Base-by-base conservation (phyloP, 2,329 filamentous ascomycete genomes). In the Hypoxylon sp. region DNA sequence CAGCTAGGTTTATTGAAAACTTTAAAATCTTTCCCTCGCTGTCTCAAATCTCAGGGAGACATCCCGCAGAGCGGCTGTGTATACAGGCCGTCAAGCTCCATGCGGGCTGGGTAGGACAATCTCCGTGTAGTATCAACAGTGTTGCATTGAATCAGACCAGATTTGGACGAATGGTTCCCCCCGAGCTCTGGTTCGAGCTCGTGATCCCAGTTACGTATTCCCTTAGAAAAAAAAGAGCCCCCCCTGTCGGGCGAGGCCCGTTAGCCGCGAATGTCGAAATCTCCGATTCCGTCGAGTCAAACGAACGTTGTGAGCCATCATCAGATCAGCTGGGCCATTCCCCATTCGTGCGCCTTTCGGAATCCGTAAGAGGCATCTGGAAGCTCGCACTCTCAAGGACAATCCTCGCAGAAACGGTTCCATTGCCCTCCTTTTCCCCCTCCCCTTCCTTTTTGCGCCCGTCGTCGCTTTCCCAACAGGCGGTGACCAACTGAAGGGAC, bases 201-300 rank as follows among this genome's bases (percentile, higher is more conserved):
- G 61, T 68, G 61, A 72, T 64, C 69, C 67, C 57, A 62, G 58
- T 44, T 55, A 42, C 53, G 40, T 54, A 61, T 64, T 35, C 50
- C 54, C 61, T 60, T 63, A 46, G 20, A 48, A 54, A 53, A 14
- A 48, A 54, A 56, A 20, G 20, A 20, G 20, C 25, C 25, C 25
- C 56, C 61, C 64, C 51, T 64, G 64, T 62, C 60, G 37, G 42
- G 49, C 49, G 61, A 61, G 44, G n/a, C 64, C 54, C 64, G 69
- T 72, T 72, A 72, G 66, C 69, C 69, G 64, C 69, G 69, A 66
- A 68, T 70, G 69, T 72, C 64, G 55, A 72, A 72, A 72, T 72
- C 66, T 67, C 69, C 69, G 69, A 70, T 69, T 56, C 55, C 53
- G 37, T 68, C 17, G 22, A 67, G 54, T 13, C 31, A 40, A 42